phyloP scores from a whole-genome alignment of 164 flowering plant species.

The Saururus chinensis region DNA sequence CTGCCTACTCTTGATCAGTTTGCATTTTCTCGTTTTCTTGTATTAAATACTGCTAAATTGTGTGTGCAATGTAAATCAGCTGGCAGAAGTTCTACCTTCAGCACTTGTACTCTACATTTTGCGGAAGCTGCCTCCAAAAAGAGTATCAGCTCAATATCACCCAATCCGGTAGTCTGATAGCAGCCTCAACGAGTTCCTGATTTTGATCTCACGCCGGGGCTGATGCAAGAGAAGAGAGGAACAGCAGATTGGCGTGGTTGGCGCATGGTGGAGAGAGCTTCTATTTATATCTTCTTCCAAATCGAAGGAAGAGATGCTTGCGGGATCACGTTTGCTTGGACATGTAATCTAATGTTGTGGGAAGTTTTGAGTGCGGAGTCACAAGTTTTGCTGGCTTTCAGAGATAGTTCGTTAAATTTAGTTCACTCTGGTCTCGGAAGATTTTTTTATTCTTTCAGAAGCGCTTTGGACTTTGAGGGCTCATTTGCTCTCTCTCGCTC shows the following conservation, averaged over 20 bases:
- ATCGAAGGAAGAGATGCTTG: background rate
- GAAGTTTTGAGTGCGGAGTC: background rate
- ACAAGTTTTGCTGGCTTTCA: background rate
- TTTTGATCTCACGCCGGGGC: background rate
- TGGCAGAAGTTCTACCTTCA: conserved; percentile 84
- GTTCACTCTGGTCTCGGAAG: no score
- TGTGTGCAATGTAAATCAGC: conserved; percentile 25
- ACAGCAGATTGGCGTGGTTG: background rate
- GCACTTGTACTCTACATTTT: conserved; percentile 86
- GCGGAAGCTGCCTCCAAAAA: conserved; percentile 88
- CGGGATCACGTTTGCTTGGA: background rate
- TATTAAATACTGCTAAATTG: background rate
- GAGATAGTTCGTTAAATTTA: no score
- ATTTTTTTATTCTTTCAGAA: no score
- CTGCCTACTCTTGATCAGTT: background rate
- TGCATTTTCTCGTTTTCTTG: background rate
- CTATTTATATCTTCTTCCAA: background rate
- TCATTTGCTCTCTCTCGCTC: no score
- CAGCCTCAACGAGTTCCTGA: background rate
- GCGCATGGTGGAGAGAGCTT: background rate
- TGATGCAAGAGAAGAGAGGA: background rate
- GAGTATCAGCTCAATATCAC: conserved; percentile 81
- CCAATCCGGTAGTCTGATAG: conserved; percentile 41
- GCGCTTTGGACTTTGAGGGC: no score
- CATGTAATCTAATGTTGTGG: background rate